Base-by-base conservation (phyloP, 2,329 filamentous ascomycete genomes). In the Venturia carpophila region DNA sequence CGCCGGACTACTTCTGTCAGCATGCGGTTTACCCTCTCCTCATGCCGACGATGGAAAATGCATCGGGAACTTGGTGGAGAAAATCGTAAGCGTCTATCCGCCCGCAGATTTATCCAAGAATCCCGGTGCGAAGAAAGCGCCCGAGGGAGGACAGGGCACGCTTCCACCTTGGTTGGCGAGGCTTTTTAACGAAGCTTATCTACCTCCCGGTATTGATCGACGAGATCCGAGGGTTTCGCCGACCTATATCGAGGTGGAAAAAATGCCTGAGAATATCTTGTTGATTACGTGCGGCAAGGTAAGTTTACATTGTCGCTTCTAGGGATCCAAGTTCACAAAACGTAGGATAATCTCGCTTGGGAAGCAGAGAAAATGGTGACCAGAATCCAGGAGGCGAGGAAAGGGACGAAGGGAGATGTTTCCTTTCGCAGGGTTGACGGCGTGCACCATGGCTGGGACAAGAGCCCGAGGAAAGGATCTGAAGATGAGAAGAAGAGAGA, bases 361-460 rank as follows among this genome's bases (percentile, higher is more conserved):
- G 78, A 79, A 64, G 71, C 71, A 0, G 73, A 76, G 60, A 70
- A 64, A 11, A 68, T 79, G 24, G 76, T 71, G 0, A 65, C 70
- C 66, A 73, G 67, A 64, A 63, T 74, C 10, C 67, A 69, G 24
- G 68, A 62, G 3, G 60, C 21, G 34, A 34, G 47, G 30, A 43
- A 24, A 19, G 30, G 65, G 64, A 3, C 67, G 66, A 17, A 70
- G 67, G 64, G 68, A 7, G 24, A 68, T 21, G 71, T 75, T 5
- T 67, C 73, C 15, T 62, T 68, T 45, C 66, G 60, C 34, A 43
- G 72, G 49, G 72, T 76, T 70, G 67, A 73, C 4, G 70, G 69
- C 3, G 72, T 71, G 62, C 70, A 69, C 43, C 76, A 78, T 70
- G 76, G 64, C n/a, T 78, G 72, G 69, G 76, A 77, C 67, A 77